These are phyloP conservation scores for Rhizopus microsporus DNA, from an alignment of 371 early-diverging fungal genomes.

Conservation along the genomic window DNA sequence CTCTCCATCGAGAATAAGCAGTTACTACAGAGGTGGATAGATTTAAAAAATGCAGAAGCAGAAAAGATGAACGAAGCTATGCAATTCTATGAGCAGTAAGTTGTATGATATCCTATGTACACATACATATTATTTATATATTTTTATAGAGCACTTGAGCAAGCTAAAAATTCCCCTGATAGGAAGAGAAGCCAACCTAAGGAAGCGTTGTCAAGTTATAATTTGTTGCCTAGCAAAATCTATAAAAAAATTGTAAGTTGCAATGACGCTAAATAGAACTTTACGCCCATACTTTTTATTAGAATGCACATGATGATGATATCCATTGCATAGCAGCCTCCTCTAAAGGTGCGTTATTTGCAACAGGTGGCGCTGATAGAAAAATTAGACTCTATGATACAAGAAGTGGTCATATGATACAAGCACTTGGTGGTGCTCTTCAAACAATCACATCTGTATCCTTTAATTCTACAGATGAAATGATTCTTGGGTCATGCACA, in stretches of 20 bases:
- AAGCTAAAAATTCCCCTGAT: constrained; percentile 29
- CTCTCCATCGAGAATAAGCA: constrained; percentile 84
- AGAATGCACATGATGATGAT: constrained; percentile 75
- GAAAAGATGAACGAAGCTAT: constrained; percentile 94
- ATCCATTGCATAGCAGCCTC: constrained; percentile 82
- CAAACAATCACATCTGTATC: constrained; percentile 83
- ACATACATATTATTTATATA: neutral
- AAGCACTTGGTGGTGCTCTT: constrained; percentile 81
- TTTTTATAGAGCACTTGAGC: constrained; percentile 23
- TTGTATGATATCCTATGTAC: neutral
- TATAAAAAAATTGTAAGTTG: constrained; percentile 20
- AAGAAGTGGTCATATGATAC: constrained; percentile 63
- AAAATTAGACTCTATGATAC: constrained; percentile 83
- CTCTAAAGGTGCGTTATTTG: constrained; percentile 74
- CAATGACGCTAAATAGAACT: neutral
- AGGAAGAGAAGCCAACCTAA: constrained; percentile 20
- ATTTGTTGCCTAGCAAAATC: constrained; percentile 16
- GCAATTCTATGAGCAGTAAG: constrained; percentile 76
- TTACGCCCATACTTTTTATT: neutral
- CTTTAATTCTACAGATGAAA: constrained; percentile 78
- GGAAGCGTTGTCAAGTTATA: constrained; percentile 17
- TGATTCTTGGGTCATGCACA: constrained; percentile 84
- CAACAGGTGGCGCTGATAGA: constrained; percentile 88
- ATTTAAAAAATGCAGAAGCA: constrained; percentile 91
- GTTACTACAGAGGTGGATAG: constrained; percentile 88